phyloP scores from a whole-genome alignment of 129 eudicot genomes.

The Flaveria sonorensis region DNA sequence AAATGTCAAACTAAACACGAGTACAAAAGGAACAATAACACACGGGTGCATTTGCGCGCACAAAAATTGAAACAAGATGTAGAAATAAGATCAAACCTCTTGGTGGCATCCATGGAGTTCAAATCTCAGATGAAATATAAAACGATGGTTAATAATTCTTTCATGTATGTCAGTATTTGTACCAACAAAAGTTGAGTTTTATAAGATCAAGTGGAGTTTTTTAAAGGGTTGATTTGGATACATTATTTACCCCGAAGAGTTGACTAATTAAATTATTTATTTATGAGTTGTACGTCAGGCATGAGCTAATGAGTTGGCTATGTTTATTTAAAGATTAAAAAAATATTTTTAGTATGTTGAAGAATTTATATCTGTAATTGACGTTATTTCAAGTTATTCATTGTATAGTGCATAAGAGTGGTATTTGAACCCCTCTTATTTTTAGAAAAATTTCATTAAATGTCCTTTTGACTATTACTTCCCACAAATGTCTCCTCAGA shows the following conservation, averaged over 20 bases:
- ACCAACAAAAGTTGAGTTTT: slow-evolving; percentile 35
- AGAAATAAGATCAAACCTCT: slow-evolving; percentile 31
- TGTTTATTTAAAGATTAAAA: neutral
- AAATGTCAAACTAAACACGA: neutral
- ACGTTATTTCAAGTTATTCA: neutral
- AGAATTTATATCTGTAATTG: neutral
- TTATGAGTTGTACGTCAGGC: slow-evolving; percentile 9
- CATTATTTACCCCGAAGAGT: slow-evolving; percentile 14
- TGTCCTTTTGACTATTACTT: too few species aligned
- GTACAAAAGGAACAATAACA: neutral
- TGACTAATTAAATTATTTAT: slow-evolving; percentile 16
- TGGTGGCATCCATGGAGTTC: slow-evolving; percentile 44
- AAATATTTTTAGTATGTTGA: neutral
- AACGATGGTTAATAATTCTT: neutral
- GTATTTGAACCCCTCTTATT: too few species aligned
- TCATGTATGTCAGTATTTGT: slow-evolving; percentile 19
- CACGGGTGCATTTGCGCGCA: too few species aligned
- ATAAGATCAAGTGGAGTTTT: slow-evolving; percentile 24
- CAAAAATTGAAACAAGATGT: neutral
- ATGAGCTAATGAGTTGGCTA: slow-evolving; percentile 10
- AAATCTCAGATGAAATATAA: slow-evolving; percentile 22
- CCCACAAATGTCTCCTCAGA: too few species aligned
- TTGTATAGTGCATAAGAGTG: neutral
- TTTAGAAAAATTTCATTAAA: too few species aligned
- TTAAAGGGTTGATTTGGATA: neutral